Evolutionary conservation across 2,329 filamentous ascomycete species (phyloP), one percentile per base, ranked within the genome.

Genomic region (Davidsoniella eucalypti): DNA sequence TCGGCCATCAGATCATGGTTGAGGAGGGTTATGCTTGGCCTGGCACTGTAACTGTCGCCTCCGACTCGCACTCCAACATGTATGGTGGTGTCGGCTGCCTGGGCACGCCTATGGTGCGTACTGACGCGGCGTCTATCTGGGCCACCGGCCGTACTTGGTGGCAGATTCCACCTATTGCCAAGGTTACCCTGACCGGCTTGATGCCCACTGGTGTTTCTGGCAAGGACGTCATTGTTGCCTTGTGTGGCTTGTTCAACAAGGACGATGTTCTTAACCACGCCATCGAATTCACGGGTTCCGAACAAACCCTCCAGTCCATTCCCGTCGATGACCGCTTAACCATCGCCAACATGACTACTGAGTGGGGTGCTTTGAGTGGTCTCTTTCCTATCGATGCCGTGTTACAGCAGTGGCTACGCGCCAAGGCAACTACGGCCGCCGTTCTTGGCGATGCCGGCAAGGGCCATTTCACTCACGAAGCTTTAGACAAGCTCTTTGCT

Each of bases 1-100:
- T 94, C 59, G 88, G 87, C 0, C 90, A 95, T 62, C 90, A 95
- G 63, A 81, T 90, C 57, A 87, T 92, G 83, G 76, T 94, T 0
- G 87, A 94, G 63, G 86, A 86, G 62, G 82, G 87, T 72, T 69
- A 82, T 69, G 59, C 67, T 1, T 96, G 87, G 87, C 90, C 90
- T 0, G 83, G 85, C 1, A 93, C 85, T 0, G 64, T 95, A 47
- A 76, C 75, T 0, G 87, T 95, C 1, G 90, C 85, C 0, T 83
- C 76, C 0, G 84, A 88, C 62, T 76, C 69, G 42, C 87, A 95
- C 62, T 77, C 71, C 29, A 92, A 87, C 63, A 82, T 82, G 72
- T 95, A 95, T 58, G 87, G 87, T 39, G 86, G 82, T 36, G 70
- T 94, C 5, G 80, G 79, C 2, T 82, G 75, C 58, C 65, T 93